These are phyloP conservation scores for Collariella sp. DNA, from an alignment of 495 filamentous ascomycete species.

Conservation along the genomic window DNA sequence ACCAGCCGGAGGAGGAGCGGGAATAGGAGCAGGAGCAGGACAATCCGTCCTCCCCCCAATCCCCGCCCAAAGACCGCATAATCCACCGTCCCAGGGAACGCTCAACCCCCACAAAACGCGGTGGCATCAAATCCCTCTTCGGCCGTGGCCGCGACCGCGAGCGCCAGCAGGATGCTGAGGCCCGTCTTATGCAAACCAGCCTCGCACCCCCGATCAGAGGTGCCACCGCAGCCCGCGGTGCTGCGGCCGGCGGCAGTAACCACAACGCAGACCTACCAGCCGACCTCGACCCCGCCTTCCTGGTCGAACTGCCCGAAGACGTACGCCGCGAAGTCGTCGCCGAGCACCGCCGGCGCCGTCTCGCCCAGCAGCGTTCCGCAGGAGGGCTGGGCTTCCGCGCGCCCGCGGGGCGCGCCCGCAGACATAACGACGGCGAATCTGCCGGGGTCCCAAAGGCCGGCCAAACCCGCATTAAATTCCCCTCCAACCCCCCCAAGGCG, in stretches of 20 bases:
- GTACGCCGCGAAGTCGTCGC: slow-evolving; percentile 67
- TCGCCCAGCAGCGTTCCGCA: slow-evolving; percentile 30
- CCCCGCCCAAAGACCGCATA: slow-evolving; percentile 47
- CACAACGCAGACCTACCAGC: slow-evolving; percentile 24
- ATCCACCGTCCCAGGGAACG: slow-evolving; percentile 42
- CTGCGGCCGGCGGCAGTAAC: neutral
- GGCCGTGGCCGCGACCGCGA: slow-evolving; percentile 37
- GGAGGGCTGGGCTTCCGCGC: slow-evolving; percentile 16
- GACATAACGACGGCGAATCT: neutral
- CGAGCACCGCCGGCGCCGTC: slow-evolving; percentile 54
- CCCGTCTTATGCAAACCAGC: slow-evolving; percentile 15
- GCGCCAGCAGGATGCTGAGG: slow-evolving; percentile 18
- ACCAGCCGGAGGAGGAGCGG: neutral
- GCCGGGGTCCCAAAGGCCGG: slow-evolving; percentile 6
- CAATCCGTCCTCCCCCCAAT: slow-evolving; percentile 43
- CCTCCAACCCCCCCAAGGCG: slow-evolving; percentile 26
- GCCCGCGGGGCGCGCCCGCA: neutral
- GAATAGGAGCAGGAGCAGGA: slow-evolving; percentile 9
- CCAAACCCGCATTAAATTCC: slow-evolving; percentile 32
- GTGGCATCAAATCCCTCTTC: slow-evolving; percentile 35
- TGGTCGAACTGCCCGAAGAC: slow-evolving; percentile 74
- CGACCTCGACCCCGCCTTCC: slow-evolving; percentile 59
- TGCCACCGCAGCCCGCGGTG: neutral
- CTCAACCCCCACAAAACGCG: slow-evolving; percentile 50
- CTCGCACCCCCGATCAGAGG: neutral